A percentile compares a stretch with the other conserved stretches of the same genome.
Conservation (phyloP, 2,329 filamentous ascomycete species). For the Xylariales sp. region DNA sequence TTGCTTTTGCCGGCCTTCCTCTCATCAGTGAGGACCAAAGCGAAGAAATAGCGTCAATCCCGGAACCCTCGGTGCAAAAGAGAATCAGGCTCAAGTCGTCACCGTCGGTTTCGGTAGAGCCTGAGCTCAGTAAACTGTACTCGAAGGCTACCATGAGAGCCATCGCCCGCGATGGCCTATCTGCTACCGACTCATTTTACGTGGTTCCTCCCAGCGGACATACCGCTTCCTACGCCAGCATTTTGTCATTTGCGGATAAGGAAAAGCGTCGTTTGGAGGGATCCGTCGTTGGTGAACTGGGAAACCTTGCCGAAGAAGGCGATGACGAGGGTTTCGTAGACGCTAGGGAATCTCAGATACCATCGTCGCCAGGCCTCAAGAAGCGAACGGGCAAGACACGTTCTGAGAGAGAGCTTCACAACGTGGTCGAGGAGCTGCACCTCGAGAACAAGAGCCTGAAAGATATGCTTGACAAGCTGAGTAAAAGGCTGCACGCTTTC, state of each 20-base stretch:
- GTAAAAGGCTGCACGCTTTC: constrained; percentile 84
- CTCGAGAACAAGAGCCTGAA: constrained; percentile 86
- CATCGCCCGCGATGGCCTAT: constrained; percentile 63
- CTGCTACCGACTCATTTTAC: constrained; percentile 77
- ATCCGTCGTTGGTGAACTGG: constrained; percentile 35
- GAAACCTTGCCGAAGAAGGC: constrained; percentile 47
- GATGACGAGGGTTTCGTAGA: constrained; percentile 87
- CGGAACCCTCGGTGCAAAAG: constrained; percentile 34
- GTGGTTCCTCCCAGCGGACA: constrained; percentile 89
- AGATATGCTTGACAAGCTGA: constrained; percentile 78
- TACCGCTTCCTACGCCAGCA: constrained; percentile 88
- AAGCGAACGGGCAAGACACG: constrained; percentile 35
- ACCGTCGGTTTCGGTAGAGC: constrained; percentile 43
- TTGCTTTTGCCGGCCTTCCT: constrained; percentile 90
- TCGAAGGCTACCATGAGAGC: constrained; percentile 80
- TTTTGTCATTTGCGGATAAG: constrained; percentile 67
- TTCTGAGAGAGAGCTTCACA: constrained; percentile 45
- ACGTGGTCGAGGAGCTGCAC: constrained; percentile 80
- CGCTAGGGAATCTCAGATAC: constrained; percentile 62
- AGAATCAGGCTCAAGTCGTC: constrained; percentile 31
- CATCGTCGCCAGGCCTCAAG: constrained; percentile 37
- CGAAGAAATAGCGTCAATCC: constrained; percentile 38
- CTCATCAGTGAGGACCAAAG: constrained; percentile 50
- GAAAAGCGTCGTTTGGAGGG: constrained; percentile 57
- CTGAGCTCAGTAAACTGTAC: constrained; percentile 78